phyloP scores from a whole-genome alignment of 2,329 filamentous ascomycete genomes.

The Aspergillus tubingensis region DNA sequence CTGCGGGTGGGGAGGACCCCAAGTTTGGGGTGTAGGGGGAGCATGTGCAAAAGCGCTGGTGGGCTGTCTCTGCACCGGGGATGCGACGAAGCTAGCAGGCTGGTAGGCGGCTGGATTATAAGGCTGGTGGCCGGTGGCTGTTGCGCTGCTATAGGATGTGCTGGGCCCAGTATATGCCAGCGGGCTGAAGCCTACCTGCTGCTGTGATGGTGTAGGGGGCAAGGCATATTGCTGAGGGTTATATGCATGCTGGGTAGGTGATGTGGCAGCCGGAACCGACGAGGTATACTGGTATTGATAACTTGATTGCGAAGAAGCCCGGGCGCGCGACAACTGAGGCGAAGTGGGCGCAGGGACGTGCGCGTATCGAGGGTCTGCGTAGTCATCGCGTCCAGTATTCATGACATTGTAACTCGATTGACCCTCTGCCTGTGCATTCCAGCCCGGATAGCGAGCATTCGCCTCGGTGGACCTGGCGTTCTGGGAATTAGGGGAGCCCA shows the following conservation, averaged over 20 bases:
- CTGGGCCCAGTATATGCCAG: slow-evolving; percentile 54
- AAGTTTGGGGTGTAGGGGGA: slow-evolving; percentile 35
- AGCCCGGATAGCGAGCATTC: slow-evolving; percentile 37
- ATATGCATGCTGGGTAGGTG: slow-evolving; percentile 55
- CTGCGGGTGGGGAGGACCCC: slow-evolving; percentile 31
- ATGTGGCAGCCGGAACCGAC: slow-evolving; percentile 41
- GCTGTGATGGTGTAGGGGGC: slow-evolving; percentile 48
- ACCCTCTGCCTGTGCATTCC: slow-evolving; percentile 43
- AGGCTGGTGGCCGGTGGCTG: slow-evolving; percentile 38
- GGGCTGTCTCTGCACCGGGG: slow-evolving; percentile 37
- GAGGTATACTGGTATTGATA: slow-evolving; percentile 50
- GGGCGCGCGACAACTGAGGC: slow-evolving; percentile 39
- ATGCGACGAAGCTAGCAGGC: slow-evolving; percentile 34
- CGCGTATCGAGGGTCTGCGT: slow-evolving; percentile 38
- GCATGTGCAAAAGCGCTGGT: slow-evolving; percentile 32
- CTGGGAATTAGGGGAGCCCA: slow-evolving; percentile 35
- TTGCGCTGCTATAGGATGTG: slow-evolving; percentile 27
- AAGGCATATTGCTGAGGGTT: slow-evolving; percentile 64
- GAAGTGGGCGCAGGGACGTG: slow-evolving; percentile 36
- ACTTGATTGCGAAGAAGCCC: slow-evolving; percentile 48
- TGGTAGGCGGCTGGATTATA: slow-evolving; percentile 56
- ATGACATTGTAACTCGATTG: slow-evolving; percentile 27
- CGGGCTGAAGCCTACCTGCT: slow-evolving; percentile 67
- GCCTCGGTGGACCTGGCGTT: slow-evolving; percentile 38
- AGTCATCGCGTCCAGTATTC: slow-evolving; percentile 31